Percentiles rank a stretch among this genome's conserved stretches.
phyloP scores from a whole-genome alignment of 768 basidiomycete genomes.

The Tylopilus sp. region DNA sequence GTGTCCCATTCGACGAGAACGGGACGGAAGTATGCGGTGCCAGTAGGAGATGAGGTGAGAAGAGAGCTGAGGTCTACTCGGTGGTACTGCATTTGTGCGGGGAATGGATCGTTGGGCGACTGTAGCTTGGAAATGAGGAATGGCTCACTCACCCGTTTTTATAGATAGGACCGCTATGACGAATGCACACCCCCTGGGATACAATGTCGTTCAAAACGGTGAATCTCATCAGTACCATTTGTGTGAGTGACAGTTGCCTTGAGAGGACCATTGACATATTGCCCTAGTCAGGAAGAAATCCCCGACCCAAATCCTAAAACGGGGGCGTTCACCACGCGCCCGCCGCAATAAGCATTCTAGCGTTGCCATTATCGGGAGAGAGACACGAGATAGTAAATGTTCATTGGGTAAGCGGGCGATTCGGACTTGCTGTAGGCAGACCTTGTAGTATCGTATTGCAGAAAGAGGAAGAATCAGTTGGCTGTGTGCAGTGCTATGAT shows the following conservation, averaged over 20 bases:
- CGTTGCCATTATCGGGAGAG: no score
- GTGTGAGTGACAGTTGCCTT: constrained; percentile 15
- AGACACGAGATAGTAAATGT: no score
- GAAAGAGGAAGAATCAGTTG: no score
- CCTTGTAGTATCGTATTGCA: no score
- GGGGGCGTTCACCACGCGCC: constrained; percentile 9
- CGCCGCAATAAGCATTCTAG: no score
- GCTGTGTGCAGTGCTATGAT: no score
- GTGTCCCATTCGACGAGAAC: constrained; percentile 48
- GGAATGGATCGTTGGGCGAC: no score
- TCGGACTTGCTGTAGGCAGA: constrained; percentile 32
- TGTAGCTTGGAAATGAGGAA: not conserved
- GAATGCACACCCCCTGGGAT: not conserved
- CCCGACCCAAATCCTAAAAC: constrained; percentile 3
- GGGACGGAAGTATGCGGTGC: constrained; percentile 7
- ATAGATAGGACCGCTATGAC: constrained; percentile 6
- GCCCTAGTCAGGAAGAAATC: not conserved
- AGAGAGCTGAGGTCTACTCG: constrained; percentile 15
- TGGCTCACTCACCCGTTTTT: constrained; percentile 8
- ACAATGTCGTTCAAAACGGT: not conserved
- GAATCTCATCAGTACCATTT: constrained; percentile 7
- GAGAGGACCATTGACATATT: not conserved
- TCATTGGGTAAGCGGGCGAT: no score
- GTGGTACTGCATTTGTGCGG: constrained; percentile 15
- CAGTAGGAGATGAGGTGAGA: constrained; percentile 10